These are phyloP conservation scores for Oxalis stricta DNA, from an alignment of 441 rosid genomes.

Conservation along the genomic window DNA sequence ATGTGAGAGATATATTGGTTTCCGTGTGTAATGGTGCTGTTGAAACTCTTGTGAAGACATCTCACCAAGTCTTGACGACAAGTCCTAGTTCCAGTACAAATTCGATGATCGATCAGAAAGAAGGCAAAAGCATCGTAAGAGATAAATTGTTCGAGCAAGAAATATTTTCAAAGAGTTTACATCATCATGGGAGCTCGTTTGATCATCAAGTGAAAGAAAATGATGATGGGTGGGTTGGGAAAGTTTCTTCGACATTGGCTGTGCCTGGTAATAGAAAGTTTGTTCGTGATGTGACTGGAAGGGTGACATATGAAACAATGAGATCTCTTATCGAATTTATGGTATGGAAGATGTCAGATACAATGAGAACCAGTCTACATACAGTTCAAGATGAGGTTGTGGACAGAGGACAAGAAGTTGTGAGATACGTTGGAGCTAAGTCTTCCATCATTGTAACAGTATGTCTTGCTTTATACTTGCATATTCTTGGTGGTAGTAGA, in stretches of 20 bases:
- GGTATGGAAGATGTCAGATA: slow-evolving; percentile 43
- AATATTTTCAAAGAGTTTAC: slow-evolving; percentile 9
- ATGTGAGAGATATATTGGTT: slow-evolving; percentile 54
- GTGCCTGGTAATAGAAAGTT: slow-evolving; percentile 67
- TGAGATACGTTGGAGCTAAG: slow-evolving; percentile 52
- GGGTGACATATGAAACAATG: slow-evolving; percentile 64
- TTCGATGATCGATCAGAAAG: slow-evolving; percentile 18
- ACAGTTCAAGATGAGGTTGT: slow-evolving; percentile 41
- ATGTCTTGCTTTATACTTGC: slow-evolving; percentile 70
- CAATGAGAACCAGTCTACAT: slow-evolving; percentile 31
- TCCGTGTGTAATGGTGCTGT: slow-evolving; percentile 63
- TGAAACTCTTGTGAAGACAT: slow-evolving; percentile 60
- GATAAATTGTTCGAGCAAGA: slow-evolving; percentile 12
- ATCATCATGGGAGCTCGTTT: slow-evolving; percentile 12
- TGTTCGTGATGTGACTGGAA: slow-evolving; percentile 85
- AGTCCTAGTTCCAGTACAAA: slow-evolving; percentile 15
- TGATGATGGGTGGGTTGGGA: slow-evolving; percentile 38
- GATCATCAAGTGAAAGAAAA: slow-evolving; percentile 19
- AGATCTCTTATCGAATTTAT: slow-evolving; percentile 48
- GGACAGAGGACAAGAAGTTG: slow-evolving; percentile 48
- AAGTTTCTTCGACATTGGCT: slow-evolving; percentile 48
- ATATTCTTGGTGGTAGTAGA: slow-evolving; percentile 30
- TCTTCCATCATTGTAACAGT: slow-evolving; percentile 58
- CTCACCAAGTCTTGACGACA: slow-evolving; percentile 61
- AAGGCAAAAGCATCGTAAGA: slow-evolving; percentile 5